Base-by-base conservation (phyloP, 1,284 basidiomycete species). In the Caloboletus firmus region DNA sequence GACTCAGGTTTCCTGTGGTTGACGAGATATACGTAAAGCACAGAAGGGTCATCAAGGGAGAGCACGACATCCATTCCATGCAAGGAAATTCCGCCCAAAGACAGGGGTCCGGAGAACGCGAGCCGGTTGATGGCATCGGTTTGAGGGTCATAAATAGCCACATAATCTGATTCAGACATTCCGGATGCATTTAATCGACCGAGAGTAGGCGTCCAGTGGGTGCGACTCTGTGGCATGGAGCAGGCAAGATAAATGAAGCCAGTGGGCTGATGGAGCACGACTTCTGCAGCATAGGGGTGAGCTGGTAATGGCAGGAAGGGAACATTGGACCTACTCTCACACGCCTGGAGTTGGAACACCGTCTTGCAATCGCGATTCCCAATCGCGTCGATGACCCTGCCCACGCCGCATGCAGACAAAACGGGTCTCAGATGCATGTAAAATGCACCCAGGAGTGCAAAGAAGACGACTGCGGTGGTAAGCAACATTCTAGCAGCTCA, bases 31-130 rank as follows among this genome's bases (percentile, higher is more conserved):
- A 90, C 72, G 55, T 78, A 87, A 4, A 89, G 73, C 35, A 79
- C 68, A n/a, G 73, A 69, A 4, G 79, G 71, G 59, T 84, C 72
- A 3, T 72, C 62, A 2, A 70, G 61, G 2, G 83, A 83, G 4
- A 77, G 75, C 5, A 87, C 84, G 20, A 90, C 79, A 54, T 88
- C 87, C 79, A 92, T 82, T 13, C 87, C 89, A 60, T 90, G 87
- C 15, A 85, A 62, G 32, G 81, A 82, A 41, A 89, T 71, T 1
- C 79, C 81, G 10, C 76, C 72, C 1, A 57, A 43, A 9, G 69
- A 67, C 13, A 71, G 63, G 62, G 77, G 79, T 30, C 73, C 73
- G 5, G 67, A 58, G 9, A 83, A 65, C 10, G 68, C 59, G 45
- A 90, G 74, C 32, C 74, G 79, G 12, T 74, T 81, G 40, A 83